These are phyloP conservation scores for Mycena vitilis DNA, from an alignment of 768 basidiomycete species.

Conservation along the genomic window DNA sequence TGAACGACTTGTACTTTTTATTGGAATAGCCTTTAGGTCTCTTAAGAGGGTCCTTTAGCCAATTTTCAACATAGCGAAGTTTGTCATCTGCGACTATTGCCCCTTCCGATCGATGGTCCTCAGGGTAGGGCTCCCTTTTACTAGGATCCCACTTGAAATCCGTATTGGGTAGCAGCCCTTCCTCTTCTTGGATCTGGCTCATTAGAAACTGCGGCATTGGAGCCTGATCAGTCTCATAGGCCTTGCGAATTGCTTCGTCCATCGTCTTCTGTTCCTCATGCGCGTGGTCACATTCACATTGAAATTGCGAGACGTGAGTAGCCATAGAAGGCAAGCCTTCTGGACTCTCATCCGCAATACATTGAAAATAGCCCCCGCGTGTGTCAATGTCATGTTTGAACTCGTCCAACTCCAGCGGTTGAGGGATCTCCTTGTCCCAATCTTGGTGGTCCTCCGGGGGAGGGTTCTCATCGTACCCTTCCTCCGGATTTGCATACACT, in stretches of 20 bases:
- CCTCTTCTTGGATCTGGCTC: background rate
- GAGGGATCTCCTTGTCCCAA: background rate
- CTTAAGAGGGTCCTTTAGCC: background rate
- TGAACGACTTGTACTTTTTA: background rate
- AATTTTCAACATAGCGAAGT: background rate
- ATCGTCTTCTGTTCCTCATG: no score
- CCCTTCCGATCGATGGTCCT: background rate
- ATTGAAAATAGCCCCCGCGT: background rate
- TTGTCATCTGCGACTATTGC: background rate
- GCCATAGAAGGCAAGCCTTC: background rate
- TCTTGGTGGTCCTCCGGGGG: background rate
- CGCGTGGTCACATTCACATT: no score
- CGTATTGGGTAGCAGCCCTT: background rate
- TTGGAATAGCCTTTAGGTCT: background rate
- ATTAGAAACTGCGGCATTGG: background rate
- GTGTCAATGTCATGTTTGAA: conserved; percentile 4
- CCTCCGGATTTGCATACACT: background rate
- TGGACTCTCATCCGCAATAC: background rate
- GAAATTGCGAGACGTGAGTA: background rate
- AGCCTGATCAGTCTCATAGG: background rate
- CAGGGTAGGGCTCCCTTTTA: background rate
- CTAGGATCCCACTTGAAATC: background rate
- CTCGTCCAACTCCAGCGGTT: background rate
- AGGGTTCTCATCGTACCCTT: background rate
- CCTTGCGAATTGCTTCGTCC: no score